Base-by-base conservation (phyloP, 2,329 filamentous ascomycete species). In the Diaporthe sp. region DNA sequence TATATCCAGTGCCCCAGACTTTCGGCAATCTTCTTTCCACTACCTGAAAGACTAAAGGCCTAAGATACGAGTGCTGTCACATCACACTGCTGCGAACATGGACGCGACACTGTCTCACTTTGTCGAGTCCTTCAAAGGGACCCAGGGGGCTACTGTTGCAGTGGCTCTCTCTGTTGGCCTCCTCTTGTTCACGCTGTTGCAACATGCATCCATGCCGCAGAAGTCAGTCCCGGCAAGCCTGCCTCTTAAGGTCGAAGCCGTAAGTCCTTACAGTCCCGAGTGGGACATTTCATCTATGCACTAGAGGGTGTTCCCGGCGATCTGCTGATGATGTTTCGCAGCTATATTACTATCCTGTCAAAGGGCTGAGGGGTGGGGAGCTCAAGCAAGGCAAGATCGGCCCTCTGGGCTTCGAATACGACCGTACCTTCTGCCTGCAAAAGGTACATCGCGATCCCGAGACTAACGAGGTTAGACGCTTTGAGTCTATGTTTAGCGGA, bases 391-490 rank as follows among this genome's bases (percentile, higher is more conserved):
- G 32, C 15, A 68, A 39, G n/a, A 68, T 68, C n/a, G 63, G 63
- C n/a, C 63, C 63, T 13, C 25, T 68, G 4, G 63, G 63, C 13
- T 68, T 68, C 8, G 63, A 68, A 27, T 39, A 68, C 30, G 63
- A 68, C 47, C 47, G 63, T 4, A 39, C 63, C 15, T 68, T 68
- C 63, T 68, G 63, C 63, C 63, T 68, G 47, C 63, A 68, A n/a
- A 68, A 68, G 63, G 32, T 53, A 5, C 63, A 68, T 10, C 63
- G 63, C 32, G 63, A 68, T 39, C 47, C 63, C 8, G 19, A 68
- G 7, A 68, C 32, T 32, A 68, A 53, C 9, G 47, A 68, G 47
- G 17, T 68, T 32, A 37, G 37, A 25, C 63, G 63, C 1, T 6
- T 39, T 5, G 63, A 68, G 47, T 4, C 63, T 19, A 68, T 68